A percentile compares a stretch with the other conserved stretches of the same genome.
phyloP scores from a whole-genome alignment of 23 red algal genomes.

The Chondrus crispus region DNA sequence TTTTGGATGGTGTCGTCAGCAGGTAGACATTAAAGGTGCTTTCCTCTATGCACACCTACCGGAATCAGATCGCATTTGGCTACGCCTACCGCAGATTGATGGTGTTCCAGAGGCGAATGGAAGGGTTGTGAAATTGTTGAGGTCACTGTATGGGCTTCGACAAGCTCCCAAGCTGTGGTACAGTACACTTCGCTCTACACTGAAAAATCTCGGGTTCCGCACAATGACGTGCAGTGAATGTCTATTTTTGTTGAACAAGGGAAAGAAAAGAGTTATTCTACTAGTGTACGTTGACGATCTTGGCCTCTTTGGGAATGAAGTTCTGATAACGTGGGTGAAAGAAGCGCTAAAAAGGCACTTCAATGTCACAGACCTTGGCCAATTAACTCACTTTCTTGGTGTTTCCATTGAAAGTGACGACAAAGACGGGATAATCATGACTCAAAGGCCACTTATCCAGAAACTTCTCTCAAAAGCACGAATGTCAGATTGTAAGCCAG shows the following conservation, averaged over 20 bases:
- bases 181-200: not conserved
- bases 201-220: not conserved
- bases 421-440: not conserved
- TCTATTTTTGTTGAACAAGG: not conserved
- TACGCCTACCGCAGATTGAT: not conserved
- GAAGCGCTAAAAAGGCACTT: not conserved
- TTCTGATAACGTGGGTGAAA: not conserved
- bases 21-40: conserved; percentile 15
- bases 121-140: not conserved
- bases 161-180: conserved; percentile 6
- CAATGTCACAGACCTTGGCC: not conserved
- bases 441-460: not conserved
- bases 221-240: not conserved
- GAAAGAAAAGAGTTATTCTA: not conserved
- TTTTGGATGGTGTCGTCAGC: not conserved
- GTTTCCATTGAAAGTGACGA: not conserved
- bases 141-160: conserved; percentile 25
- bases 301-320: not conserved
- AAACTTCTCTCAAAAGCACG: not conserved
- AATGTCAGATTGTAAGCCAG: not conserved
- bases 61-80: not conserved
- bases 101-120: not conserved
- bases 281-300: conserved; percentile 5
- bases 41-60: not conserved
- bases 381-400: not conserved